Conservation (phyloP, 1,139 yeast genomes). For the Nadsonia starkeyi-henricii region DNA sequence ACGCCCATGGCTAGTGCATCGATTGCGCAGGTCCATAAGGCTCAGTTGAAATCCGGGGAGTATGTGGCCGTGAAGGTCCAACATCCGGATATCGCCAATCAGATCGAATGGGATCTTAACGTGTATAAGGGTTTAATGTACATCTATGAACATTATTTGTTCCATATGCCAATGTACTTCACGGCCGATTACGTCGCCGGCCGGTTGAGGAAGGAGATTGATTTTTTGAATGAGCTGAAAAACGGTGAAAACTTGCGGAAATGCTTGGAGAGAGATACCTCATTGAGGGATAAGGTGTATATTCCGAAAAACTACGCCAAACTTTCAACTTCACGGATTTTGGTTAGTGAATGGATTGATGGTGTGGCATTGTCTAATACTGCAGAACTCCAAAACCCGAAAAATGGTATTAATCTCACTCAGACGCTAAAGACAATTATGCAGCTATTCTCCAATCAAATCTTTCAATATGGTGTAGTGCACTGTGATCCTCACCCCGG, state of each 20-base stretch:
- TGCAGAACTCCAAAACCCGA: slow-evolving; percentile 28
- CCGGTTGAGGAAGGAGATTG: slow-evolving; percentile 46
- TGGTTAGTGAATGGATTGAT: slow-evolving; percentile 66
- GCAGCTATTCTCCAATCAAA: slow-evolving; percentile 48
- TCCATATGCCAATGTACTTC: slow-evolving; percentile 49
- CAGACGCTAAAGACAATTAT: slow-evolving; percentile 40
- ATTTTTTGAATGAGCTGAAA: slow-evolving; percentile 41
- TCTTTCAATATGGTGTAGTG: slow-evolving; percentile 60
- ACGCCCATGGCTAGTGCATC: slow-evolving; percentile 57
- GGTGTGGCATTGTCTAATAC: slow-evolving; percentile 44
- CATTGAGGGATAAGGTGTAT: slow-evolving; percentile 27
- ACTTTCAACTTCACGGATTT: slow-evolving; percentile 35
- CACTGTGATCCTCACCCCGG: slow-evolving; percentile 85
- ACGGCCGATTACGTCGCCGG: slow-evolving; percentile 45
- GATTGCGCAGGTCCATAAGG: slow-evolving; percentile 61
- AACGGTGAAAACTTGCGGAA: slow-evolving; percentile 32
- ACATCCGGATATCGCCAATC: slow-evolving; percentile 45
- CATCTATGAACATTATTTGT: slow-evolving; percentile 38
- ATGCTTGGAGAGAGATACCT: slow-evolving; percentile 25
- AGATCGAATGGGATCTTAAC: slow-evolving; percentile 42
- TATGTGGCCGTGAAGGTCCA: slow-evolving; percentile 58
- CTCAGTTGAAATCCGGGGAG: slow-evolving; percentile 35
- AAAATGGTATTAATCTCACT: slow-evolving; percentile 27
- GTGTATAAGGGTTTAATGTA: slow-evolving; percentile 41
- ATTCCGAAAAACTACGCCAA: slow-evolving; percentile 41